Conservation (phyloP, 352 stramenopile species). For the Elongisporangium prolatum region DNA sequence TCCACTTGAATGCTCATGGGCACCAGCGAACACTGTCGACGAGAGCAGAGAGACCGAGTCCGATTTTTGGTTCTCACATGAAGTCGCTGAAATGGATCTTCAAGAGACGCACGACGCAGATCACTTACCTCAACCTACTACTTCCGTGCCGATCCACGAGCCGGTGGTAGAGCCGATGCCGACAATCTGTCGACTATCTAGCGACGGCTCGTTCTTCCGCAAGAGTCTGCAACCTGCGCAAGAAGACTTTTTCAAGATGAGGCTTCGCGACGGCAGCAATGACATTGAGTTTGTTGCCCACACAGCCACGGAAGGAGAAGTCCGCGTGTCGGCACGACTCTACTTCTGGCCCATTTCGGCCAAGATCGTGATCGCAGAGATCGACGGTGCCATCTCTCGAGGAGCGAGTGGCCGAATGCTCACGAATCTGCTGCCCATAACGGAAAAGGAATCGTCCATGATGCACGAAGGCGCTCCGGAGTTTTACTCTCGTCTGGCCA, state of each 20-base stretch:
- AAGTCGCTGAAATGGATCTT: not conserved
- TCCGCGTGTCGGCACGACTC: slow-evolving; percentile 51
- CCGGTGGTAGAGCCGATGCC: not conserved
- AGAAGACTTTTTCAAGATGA: slow-evolving; percentile 55
- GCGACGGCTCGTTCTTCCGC: slow-evolving; percentile 27
- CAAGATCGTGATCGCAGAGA: slow-evolving; percentile 79
- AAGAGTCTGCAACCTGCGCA: slow-evolving; percentile 63
- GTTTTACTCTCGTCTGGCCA: slow-evolving; percentile 64
- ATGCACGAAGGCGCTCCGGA: slow-evolving; percentile 64
- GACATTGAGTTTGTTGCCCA: slow-evolving; percentile 64
- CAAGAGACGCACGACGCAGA: not conserved
- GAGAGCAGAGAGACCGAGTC: not conserved
- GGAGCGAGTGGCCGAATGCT: slow-evolving; percentile 23
- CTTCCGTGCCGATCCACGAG: not conserved
- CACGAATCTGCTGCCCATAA: slow-evolving; percentile 23
- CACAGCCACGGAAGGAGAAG: slow-evolving; percentile 8
- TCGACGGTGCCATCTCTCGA: slow-evolving; percentile 74
- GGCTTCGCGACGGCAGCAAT: slow-evolving; percentile 53
- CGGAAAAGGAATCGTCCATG: slow-evolving; percentile 38
- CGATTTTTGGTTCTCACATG: not conserved
- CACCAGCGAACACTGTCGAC: not conserved
- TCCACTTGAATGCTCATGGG: slow-evolving; percentile 7
- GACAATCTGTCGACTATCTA: not conserved
- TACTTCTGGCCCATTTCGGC: slow-evolving; percentile 69
- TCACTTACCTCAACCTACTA: not conserved